A percentile compares a stretch with the other conserved stretches of the same genome.
Evolutionary conservation across 2,329 filamentous ascomycete species (phyloP).

Genomic region (Penicillium sumatraense): DNA sequence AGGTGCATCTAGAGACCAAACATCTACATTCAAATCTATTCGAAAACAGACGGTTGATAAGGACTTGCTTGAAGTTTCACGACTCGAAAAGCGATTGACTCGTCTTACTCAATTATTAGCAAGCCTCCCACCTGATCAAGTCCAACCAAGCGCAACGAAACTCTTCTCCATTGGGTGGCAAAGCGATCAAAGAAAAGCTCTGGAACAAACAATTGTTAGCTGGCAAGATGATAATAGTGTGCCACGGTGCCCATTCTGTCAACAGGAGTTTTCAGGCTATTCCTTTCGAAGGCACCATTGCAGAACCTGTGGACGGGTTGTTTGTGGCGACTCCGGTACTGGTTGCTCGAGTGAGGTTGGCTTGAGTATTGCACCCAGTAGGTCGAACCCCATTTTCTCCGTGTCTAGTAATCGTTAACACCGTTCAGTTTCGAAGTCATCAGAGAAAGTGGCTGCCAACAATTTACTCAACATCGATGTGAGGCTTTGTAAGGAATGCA

Average conservation of each 20-base stretch:
- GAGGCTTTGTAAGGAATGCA: conserved; percentile 92
- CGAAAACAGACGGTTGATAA: conserved; percentile 80
- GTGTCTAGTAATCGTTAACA: no score
- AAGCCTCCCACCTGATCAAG: conserved; percentile 71
- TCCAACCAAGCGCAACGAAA: conserved; percentile 54
- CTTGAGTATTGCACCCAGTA: conserved; percentile 72
- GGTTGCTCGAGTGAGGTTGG: conserved; percentile 83
- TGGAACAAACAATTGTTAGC: conserved; percentile 90
- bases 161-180: conserved; percentile 64
- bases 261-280: conserved; percentile 93
- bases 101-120: conserved; percentile 85
- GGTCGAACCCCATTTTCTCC: conserved; percentile 35
- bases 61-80: conserved; percentile 82
- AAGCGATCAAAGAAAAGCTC: conserved; percentile 74
- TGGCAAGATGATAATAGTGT: conserved; percentile 94
- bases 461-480: conserved; percentile 74
- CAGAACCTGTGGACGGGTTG: conserved; percentile 87
- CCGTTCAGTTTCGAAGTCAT: conserved; percentile 43
- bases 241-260: conserved; percentile 84
- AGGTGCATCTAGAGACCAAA: conserved; percentile 73
- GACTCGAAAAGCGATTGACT: conserved; percentile 88
- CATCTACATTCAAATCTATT: conserved; percentile 69
- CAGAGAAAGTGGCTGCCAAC: conserved; percentile 50
- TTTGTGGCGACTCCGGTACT: conserved; percentile 86
- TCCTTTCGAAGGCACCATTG: conserved; percentile 94